These are phyloP conservation scores for Naematelia encephala DNA, from an alignment of 768 basidiomycete species.

Conservation along the genomic window DNA sequence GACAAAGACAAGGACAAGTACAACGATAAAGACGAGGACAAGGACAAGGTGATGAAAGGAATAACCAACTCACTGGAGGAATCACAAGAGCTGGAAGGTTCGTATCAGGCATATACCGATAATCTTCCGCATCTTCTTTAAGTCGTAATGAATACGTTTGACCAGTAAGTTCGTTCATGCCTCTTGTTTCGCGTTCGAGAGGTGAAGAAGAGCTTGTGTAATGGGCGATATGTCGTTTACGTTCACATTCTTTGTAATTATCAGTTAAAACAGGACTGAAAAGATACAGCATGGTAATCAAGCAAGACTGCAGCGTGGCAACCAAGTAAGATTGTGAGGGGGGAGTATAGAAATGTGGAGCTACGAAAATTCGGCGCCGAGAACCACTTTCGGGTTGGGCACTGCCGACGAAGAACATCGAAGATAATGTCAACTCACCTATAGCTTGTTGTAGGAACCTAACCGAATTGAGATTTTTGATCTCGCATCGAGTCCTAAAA, in stretches of 20 bases:
- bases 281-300: too few relatives aligned
- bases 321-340: too few relatives aligned
- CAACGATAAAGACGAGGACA: neutral
- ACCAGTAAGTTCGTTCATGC: constrained; percentile 76
- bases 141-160: constrained; percentile 77
- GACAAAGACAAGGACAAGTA: neutral
- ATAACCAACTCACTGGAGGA: constrained; percentile 33
- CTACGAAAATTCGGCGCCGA: too few relatives aligned
- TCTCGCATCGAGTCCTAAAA: constrained; percentile 77
- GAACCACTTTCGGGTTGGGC: too few relatives aligned
- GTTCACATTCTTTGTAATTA: constrained; percentile 66
- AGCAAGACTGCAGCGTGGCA: too few relatives aligned
- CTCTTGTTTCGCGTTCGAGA: constrained; percentile 82
- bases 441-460: constrained; percentile 81
- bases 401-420: neutral
- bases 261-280: neutral
- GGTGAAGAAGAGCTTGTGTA: constrained; percentile 50
- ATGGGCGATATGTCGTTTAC: constrained; percentile 66
- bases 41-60: neutral
- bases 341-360: too few relatives aligned
- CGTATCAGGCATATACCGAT: constrained; percentile 94
- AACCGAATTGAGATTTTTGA: constrained; percentile 94
- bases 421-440: constrained; percentile 54
- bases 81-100: constrained; percentile 71
- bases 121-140: constrained; percentile 94